These are phyloP conservation scores for Saccharomyces hybrid DNA, from an alignment of 1,139 yeast genomes.

Conservation along the genomic window DNA sequence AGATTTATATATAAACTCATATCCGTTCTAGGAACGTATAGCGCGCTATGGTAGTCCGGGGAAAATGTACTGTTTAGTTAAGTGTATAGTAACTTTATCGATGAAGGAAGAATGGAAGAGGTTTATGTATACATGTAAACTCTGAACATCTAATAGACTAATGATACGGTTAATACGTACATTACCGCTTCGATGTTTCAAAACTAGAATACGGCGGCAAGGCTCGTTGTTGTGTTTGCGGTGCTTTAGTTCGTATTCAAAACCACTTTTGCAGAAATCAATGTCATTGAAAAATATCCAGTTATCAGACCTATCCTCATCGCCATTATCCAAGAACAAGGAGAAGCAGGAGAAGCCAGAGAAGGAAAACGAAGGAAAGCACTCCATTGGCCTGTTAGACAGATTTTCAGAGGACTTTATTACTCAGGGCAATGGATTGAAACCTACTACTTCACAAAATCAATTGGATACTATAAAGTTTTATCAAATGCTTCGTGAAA, in stretches of 20 bases:
- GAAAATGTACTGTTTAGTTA: background rate
- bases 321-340: background rate
- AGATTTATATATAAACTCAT: background rate
- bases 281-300: conserved; percentile 2
- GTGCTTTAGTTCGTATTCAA: background rate
- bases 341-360: conserved; percentile 1
- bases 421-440: conserved; percentile 23
- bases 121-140: background rate
- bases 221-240: background rate
- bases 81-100: background rate
- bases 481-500: conserved; percentile 6
- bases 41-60: background rate
- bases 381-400: conserved; percentile 15
- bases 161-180: background rate
- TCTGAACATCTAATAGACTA: background rate
- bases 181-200: background rate
- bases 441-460: conserved; percentile 26
- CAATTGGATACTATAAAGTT: conserved; percentile 16
- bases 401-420: conserved; percentile 27
- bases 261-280: conserved; percentile 4
- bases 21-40: background rate
- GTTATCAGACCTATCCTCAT: background rate
- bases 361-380: conserved; percentile 2
- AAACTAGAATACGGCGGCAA: background rate
- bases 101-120: background rate